Evolutionary conservation across 306 rosid species (phyloP), one percentile per base, ranked within the genome.

Genomic region (Ceratonia siliqua): DNA sequence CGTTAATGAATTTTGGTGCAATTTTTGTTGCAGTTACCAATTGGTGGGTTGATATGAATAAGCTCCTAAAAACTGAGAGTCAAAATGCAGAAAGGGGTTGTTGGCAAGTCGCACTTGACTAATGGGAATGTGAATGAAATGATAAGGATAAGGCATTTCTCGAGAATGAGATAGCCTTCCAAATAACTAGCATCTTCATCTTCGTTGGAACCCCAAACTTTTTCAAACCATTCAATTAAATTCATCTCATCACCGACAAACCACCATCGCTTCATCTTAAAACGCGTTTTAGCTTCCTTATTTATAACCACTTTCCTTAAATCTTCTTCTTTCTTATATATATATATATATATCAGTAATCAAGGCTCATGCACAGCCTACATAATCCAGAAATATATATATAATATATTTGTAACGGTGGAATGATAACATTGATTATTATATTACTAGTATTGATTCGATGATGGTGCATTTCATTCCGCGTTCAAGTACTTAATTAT

Each of bases 221-320:
- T n/a, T n/a, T n/a, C n/a, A n/a, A n/a, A n/a, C n/a, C 70, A 67
- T 70, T 46, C 56, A 25, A 21, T n/a, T n/a, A n/a, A n/a, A n/a
- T n/a, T n/a, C n/a, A 0, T 49, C 42, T 20, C 10, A 20, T 50
- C 72, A 38, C 79, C 58, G 76, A 49, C 79, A 49, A 25, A 48
- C 25, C 62, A 4, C 8, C 20, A 17, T 38, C 15, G 56, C 25
- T 12, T 43, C 54, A 15, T 13, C 36, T 52, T 18, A 14, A 36
- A 20, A 30, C 45, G 53, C 64, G 39, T 73, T 38, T 62, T 36
- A 28, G 20, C 66, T 55, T 20, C n/a, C n/a, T n/a, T n/a, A n/a
- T n/a, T n/a, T n/a, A n/a, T n/a, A n/a, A n/a, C n/a, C 14, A 35
- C 39, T 46, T 54, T 64, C 12, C 13, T 38, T n/a, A 42, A 30